Conservation (phyloP, 208 protist species). For the Polymyxa betae region DNA sequence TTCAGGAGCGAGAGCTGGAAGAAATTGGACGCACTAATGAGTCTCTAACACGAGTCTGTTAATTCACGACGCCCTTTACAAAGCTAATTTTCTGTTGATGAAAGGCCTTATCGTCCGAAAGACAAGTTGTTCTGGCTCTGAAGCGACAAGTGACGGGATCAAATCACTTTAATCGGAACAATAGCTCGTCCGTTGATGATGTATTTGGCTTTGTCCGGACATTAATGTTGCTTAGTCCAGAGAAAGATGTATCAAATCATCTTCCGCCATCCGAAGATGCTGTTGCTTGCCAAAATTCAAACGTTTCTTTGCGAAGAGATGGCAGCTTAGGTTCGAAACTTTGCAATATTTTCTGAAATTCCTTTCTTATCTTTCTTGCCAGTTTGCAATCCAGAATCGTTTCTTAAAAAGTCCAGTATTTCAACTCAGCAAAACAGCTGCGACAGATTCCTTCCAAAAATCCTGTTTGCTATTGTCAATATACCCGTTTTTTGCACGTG, state of each 20-base stretch:
- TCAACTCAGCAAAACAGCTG: neutral
- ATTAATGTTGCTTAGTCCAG: neutral
- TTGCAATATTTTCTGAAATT: neutral
- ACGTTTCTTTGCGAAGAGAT: neutral
- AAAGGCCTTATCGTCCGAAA: neutral
- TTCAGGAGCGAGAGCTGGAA: neutral
- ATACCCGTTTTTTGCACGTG: neutral
- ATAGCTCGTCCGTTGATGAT: neutral
- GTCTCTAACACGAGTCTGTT: neutral
- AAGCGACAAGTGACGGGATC: neutral
- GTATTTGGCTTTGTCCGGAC: neutral
- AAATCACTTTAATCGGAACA: neutral
- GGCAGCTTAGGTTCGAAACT: neutral
- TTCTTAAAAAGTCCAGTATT: neutral
- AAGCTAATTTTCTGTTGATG: neutral
- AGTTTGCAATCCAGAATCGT: neutral
- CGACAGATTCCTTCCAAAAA: neutral
- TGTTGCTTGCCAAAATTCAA: neutral
- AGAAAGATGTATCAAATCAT: neutral
- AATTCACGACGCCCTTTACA: neutral
- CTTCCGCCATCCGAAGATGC: too few relatives aligned
- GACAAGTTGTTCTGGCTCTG: neutral
- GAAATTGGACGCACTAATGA: neutral
- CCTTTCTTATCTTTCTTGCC: neutral
- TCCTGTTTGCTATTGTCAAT: neutral